Evolutionary conservation across 441 rosid species (phyloP), one percentile per base, ranked within the genome.

Genomic region (Erodium trifolium): DNA sequence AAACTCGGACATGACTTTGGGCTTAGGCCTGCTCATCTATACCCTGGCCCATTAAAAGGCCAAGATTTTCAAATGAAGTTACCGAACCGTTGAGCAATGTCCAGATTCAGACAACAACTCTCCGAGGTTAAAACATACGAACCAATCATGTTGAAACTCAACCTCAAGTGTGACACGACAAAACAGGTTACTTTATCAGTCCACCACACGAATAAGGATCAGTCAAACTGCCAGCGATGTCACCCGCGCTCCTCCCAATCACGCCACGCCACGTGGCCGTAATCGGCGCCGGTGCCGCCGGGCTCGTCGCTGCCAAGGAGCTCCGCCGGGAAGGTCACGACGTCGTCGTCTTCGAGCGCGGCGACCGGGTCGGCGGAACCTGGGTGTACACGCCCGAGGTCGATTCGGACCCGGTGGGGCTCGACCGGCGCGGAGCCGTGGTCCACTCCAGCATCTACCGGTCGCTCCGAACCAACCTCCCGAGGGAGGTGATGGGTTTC

Each of bases 231-330:
- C 37, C 37, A 34, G 37, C 37, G 37, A 70, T 74, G 78, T 63
- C 81, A 13, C 59, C 69, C 23, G 45, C 80, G 2, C 13, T 43
- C 49, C 60, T 47, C 9, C 67, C 76, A 29, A 35, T 67, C 34
- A 73, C 60, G 4, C 60, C 83, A 43, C 78, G 72, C 71, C 82
- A 78, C 64, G 92, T 88, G 37, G 96, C 94, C 0, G 91, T 91
- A 12, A 81, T 91, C 16, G 94, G 90, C 23, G 89, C 92, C n/a
- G 91, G 98, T 37, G 83, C 88, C 3, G 82, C 97, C 11, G 96
- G 96, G 51, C 81, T 91, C 11, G 75, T 82, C 4, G 80, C 90
- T 0, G 88, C 93, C 34, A 78, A 84, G 1, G 97, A 88, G 78
- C 85, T 91, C 37, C 77, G 73, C 5, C 85, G 77, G 0, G 87